Evolutionary conservation across 2,329 filamentous ascomycete species (phyloP), one percentile per base, ranked within the genome.

Genomic region (Botryosphaeria dothidea): DNA sequence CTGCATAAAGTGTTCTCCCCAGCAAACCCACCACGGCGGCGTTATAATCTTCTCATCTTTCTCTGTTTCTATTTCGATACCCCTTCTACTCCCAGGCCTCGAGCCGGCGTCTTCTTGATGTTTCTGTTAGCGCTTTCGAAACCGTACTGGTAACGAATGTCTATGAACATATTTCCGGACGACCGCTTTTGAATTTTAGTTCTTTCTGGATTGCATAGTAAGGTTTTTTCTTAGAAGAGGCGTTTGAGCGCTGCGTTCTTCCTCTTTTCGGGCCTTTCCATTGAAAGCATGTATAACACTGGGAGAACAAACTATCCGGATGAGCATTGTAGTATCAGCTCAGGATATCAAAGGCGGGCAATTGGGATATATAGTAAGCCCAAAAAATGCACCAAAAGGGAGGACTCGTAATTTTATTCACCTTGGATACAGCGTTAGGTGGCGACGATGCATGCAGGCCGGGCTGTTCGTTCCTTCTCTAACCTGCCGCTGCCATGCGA

Each of bases 31-130:
- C 17, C 38, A 45, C 27, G 56, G 56, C 13, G 56, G 56, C 56
- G 56, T 60, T 46, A 23, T 46, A 5, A 43, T 23, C 21, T 11
- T 15, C 27, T 45, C 11, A 13, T n/a, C n/a, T n/a, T 58, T 58
- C 36, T 27, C 38, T 54, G 51, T 56, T 56, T 56, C 13, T 54
- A 64, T 64, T 54, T 31, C 61, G 61, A 64, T 64, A 64, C 61
- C 61, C 61, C 36, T 64, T 64, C 61, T 54, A 31, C 49, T 46
- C 23, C 25, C 13, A 54, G 61, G 36, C 46, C 29, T 38, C 34
- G 15, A 17, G n/a, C 38, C 17, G 34, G 45, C 23, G 31, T 29
- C 48, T 23, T 34, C 31, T 29, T 54, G 51, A n/a, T 21, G 27
- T 52, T 41, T 36, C 29, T 46, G 56, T 46, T 27, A 60, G 56